phyloP scores from a whole-genome alignment of 2,329 filamentous ascomycete species.

The Zasmidium citrigriseum region DNA sequence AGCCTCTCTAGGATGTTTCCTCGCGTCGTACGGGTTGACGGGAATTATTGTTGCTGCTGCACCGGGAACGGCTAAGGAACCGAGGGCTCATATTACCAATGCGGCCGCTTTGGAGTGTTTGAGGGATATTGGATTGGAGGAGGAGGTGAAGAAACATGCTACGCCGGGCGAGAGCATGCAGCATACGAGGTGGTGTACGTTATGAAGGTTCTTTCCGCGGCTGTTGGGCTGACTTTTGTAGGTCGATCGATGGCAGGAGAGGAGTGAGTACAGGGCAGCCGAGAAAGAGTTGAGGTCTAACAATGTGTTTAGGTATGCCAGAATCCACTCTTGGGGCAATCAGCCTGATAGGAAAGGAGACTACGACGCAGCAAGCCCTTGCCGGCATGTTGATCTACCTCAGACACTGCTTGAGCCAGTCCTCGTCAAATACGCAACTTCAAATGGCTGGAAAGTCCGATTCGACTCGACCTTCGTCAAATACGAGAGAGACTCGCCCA shows the following conservation, averaged over 20 bases:
- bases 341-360: constrained; percentile 42
- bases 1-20: constrained; percentile 36
- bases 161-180: constrained; percentile 38
- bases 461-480: constrained; percentile 42
- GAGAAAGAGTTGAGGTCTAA: neutral
- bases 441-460: constrained; percentile 41
- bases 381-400: constrained; percentile 44
- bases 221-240: too few relatives aligned
- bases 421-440: constrained; percentile 39
- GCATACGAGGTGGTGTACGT: constrained; percentile 49
- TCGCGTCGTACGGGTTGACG: constrained; percentile 39
- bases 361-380: constrained; percentile 45
- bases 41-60: constrained; percentile 57
- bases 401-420: constrained; percentile 49
- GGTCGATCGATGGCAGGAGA: constrained; percentile 46
- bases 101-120: constrained; percentile 54
- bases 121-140: constrained; percentile 47
- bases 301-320: constrained; percentile 22
- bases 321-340: constrained; percentile 46
- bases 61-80: constrained; percentile 55
- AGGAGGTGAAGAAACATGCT: constrained; percentile 35
- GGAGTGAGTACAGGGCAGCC: constrained; percentile 33
- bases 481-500: constrained; percentile 24
- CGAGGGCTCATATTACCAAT: constrained; percentile 63
- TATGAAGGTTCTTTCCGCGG: too few relatives aligned